phyloP scores from a whole-genome alignment of 2,329 filamentous ascomycete genomes.

The Alternaria novae-zelandiae region DNA sequence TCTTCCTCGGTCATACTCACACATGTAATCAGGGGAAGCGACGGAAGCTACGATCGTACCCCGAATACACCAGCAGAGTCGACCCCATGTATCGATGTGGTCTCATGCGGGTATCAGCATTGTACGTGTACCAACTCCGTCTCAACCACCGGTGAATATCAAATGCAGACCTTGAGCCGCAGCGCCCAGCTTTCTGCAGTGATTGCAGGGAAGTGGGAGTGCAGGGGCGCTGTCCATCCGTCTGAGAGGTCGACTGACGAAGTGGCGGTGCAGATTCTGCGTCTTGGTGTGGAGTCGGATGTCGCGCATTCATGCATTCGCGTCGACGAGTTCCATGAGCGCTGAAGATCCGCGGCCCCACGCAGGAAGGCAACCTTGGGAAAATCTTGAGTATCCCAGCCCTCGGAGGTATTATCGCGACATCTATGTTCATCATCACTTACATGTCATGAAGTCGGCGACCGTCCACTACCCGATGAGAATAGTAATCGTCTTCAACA shows the following conservation, averaged over 20 bases:
- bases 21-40: conserved; percentile 4
- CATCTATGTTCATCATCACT: not conserved
- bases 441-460: not conserved
- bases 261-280: not conserved
- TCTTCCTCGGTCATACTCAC: conserved; percentile 3
- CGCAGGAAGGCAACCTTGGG: not conserved
- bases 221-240: not conserved
- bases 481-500: not conserved
- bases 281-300: not conserved
- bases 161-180: not conserved
- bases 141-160: not conserved
- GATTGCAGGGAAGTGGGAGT: not conserved
- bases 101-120: not conserved
- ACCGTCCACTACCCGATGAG: not conserved
- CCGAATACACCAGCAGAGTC: not conserved
- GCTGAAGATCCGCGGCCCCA: conserved; percentile 9
- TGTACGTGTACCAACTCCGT: not conserved
- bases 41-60: not conserved
- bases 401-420: not conserved
- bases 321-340: not conserved
- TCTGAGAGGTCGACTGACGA: not conserved
- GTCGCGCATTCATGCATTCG: not conserved
- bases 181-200: not conserved
- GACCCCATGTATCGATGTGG: not conserved
- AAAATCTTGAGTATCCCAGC: not conserved